Base-by-base conservation (phyloP, 306 rosid species). In the Sindora glabra region DNA sequence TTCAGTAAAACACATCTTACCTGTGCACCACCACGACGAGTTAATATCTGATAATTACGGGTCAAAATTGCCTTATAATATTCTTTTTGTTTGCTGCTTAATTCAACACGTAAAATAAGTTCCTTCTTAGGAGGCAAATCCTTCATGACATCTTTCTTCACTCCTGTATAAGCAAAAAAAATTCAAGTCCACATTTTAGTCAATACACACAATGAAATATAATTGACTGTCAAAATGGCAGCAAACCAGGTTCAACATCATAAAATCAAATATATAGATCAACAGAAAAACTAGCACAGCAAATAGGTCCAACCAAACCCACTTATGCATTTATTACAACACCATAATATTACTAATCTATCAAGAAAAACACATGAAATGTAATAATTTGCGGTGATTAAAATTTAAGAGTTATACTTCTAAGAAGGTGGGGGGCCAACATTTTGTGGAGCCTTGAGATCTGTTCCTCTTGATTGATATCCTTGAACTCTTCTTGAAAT, bases 101-200 rank as follows among this genome's bases (percentile, higher is more conserved):
- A 67, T 42, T 94, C 99, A 50, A 94, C 79, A 38, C 99, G 94
- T 68, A 94, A 68, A 73, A 94, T 94, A 51, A 94, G 99, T 63
- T 94, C 99, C 80, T 84, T 94, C 69, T 94, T 94, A 33, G 99
- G 99, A 69, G 99, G 99, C 37, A 94, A 66, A 27, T 94, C 99
- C 84, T 94, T 94, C 99, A 94, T 86, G 68, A 94, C 99, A 73
- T 94, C 99, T 75, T 89, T 94, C 76, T 94, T 94, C 75, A 94
- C 95, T 78, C 99, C 99, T 92, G 86, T 59, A 77, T 52, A 56
- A 63, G 62, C 68, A 80, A 14, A 19, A 59, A 64, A 62, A 27
- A 55, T 22, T 51, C 56, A 27, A 54, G 65, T 25, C 37, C 47
- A 52, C 59, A 56, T 23, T 54, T 39, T 58, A 25, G 36, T 50